Evolutionary conservation across 139 green algal species (phyloP).

Genomic region (Axilococcus clingmanii): DNA sequence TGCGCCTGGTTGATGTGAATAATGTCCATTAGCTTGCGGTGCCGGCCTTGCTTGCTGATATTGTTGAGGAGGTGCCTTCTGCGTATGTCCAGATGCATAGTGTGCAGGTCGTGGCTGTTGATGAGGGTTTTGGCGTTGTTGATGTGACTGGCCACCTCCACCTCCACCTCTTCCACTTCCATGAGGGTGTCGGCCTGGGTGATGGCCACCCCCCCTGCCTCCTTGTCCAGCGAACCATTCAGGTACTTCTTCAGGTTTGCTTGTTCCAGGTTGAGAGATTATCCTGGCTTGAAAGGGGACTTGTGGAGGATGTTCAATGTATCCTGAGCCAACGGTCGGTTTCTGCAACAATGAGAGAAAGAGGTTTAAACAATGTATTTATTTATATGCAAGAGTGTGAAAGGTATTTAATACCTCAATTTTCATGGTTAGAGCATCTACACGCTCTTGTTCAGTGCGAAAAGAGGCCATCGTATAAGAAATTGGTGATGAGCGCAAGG

Average conservation of each 20-base stretch:
- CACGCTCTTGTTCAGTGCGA: too few relatives aligned
- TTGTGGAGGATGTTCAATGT: conserved; percentile 42
- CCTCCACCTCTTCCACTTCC: not conserved
- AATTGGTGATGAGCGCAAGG: too few relatives aligned
- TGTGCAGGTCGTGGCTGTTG: not conserved
- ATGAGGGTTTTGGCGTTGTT: not conserved
- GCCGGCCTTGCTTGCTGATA: not conserved
- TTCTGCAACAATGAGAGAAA: conserved; percentile 18
- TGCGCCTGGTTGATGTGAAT: too few relatives aligned
- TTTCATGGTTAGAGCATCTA: too few relatives aligned
- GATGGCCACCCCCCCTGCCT: not conserved
- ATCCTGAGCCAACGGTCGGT: conserved; percentile 33
- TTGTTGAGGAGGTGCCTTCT: not conserved
- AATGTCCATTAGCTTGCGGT: not conserved
- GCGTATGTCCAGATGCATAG: not conserved
- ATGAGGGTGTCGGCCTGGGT: not conserved
- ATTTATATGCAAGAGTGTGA: too few relatives aligned
- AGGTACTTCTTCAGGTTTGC: conserved; percentile 15
- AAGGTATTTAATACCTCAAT: too few relatives aligned
- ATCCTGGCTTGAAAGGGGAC: conserved; percentile 28
- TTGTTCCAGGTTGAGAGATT: conserved; percentile 26
- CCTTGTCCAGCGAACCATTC: conserved; percentile 13
- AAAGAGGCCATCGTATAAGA: too few relatives aligned
- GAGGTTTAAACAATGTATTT: too few relatives aligned
- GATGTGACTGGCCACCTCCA: not conserved